These are phyloP conservation scores for Anthostomella pinea DNA, from an alignment of 2,329 filamentous ascomycete species.

Conservation along the genomic window DNA sequence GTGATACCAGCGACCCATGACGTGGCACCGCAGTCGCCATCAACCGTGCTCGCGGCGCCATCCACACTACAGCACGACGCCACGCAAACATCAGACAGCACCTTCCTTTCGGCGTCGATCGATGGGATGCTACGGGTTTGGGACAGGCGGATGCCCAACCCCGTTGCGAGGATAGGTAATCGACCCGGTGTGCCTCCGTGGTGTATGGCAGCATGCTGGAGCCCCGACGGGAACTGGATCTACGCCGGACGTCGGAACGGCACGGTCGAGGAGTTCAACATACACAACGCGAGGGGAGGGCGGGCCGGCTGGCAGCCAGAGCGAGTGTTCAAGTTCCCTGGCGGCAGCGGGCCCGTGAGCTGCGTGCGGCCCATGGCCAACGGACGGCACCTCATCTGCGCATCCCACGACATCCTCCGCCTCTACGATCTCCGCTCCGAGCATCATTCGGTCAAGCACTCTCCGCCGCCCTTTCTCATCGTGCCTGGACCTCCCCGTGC, in stretches of 20 bases:
- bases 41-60: conserved; percentile 37
- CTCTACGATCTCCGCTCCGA: conserved; percentile 82
- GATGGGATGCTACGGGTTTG: conserved; percentile 90
- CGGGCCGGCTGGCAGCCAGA: conserved; percentile 67
- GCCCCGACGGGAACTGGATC: conserved; percentile 89
- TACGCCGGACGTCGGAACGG: conserved; percentile 89
- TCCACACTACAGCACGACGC: conserved; percentile 46
- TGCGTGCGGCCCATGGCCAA: conserved; percentile 90
- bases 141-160: conserved; percentile 75
- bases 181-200: conserved; percentile 79
- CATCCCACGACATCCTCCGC: conserved; percentile 88
- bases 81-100: conserved; percentile 66
- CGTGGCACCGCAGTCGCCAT: conserved; percentile 31
- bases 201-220: conserved; percentile 98
- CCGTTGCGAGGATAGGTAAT: conserved; percentile 76
- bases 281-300: conserved; percentile 69
- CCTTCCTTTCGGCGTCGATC: conserved; percentile 84
- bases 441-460: conserved; percentile 60
- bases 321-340: conserved; percentile 81
- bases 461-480: conserved; percentile 90
- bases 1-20: conserved; percentile 12
- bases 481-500: conserved; percentile 81
- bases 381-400: conserved; percentile 86
- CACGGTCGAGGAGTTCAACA: conserved; percentile 89
- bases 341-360: conserved; percentile 85